Evolutionary conservation across 495 filamentous ascomycete genomes (phyloP).

Genomic region (Penicillium roqueforti): DNA sequence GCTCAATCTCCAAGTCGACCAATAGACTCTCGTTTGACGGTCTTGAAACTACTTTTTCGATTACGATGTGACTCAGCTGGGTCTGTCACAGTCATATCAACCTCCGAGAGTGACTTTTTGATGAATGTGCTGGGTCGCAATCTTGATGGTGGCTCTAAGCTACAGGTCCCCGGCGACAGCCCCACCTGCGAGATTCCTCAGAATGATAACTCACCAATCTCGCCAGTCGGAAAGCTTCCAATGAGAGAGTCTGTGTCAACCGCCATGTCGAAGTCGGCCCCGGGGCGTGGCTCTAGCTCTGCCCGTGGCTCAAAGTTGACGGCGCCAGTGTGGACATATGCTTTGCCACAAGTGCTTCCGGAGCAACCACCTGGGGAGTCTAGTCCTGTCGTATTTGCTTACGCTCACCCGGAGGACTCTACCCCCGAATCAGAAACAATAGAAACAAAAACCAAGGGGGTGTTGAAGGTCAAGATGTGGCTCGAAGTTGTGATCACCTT

Average conservation of each 20-base stretch:
- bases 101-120: conserved; percentile 64
- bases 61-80: conserved; percentile 75
- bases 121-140: conserved; percentile 70
- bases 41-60: conserved; percentile 80
- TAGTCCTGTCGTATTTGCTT: conserved; percentile 44
- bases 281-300: conserved; percentile 30
- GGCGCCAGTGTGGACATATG: conserved; percentile 54
- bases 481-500: conserved; percentile 69
- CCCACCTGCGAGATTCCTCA: conserved; percentile 22
- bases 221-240: conserved; percentile 18
- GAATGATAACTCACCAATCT: conserved; percentile 23
- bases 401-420: conserved; percentile 20
- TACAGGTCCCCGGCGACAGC: conserved; percentile 24
- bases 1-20: conserved; percentile 38
- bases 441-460: conserved; percentile 14
- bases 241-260: conserved; percentile 22
- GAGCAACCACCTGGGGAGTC: conserved; percentile 46
- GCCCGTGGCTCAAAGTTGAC: conserved; percentile 41
- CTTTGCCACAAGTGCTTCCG: conserved; percentile 47
- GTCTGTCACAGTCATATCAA: conserved; percentile 60
- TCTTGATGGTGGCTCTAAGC: conserved; percentile 35
- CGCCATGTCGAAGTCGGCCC: conserved; percentile 25
- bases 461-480: conserved; percentile 68
- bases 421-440: conserved; percentile 4
- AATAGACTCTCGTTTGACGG: conserved; percentile 68